phyloP scores from a whole-genome alignment of 192 early-diverging fungal genomes.

The Entrophospora sp. region DNA sequence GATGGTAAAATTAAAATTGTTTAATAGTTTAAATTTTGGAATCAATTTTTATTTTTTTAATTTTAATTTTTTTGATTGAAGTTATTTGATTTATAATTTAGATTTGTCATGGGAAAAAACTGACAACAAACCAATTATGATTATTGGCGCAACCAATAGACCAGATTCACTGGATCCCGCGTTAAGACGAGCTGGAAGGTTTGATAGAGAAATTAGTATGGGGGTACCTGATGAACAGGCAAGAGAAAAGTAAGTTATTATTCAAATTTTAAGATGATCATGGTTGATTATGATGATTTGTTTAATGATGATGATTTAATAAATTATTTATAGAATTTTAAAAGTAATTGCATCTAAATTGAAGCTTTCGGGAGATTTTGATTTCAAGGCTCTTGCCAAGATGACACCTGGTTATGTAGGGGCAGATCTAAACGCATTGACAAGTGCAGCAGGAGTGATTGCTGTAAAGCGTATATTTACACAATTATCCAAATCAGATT shows the following conservation, averaged over 20 bases:
- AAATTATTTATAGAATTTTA: constrained; percentile 76
- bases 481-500: constrained; percentile 27
- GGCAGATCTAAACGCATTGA: constrained; percentile 89
- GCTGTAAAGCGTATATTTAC: constrained; percentile 77
- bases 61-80: no score
- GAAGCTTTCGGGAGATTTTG: constrained; percentile 73
- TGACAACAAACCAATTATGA: constrained; percentile 83
- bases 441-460: constrained; percentile 81
- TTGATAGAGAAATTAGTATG: constrained; percentile 97
- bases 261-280: neutral
- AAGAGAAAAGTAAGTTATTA: constrained; percentile 58
- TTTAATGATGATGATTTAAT: no score
- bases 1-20: no score
- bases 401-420: constrained; percentile 96
- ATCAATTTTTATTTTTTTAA: no score
- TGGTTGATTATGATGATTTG: no score
- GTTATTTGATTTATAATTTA: no score
- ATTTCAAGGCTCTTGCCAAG: constrained; percentile 74
- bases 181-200: constrained; percentile 88
- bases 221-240: constrained; percentile 86
- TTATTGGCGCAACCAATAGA: constrained; percentile 97
- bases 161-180: constrained; percentile 98
- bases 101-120: constrained; percentile 87
- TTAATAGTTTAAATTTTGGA: no score
- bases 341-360: constrained; percentile 69